A percentile compares a stretch with the other conserved stretches of the same genome.
Evolutionary conservation across 2,329 filamentous ascomycete species (phyloP).

Genomic region (Fusarium floridanum): DNA sequence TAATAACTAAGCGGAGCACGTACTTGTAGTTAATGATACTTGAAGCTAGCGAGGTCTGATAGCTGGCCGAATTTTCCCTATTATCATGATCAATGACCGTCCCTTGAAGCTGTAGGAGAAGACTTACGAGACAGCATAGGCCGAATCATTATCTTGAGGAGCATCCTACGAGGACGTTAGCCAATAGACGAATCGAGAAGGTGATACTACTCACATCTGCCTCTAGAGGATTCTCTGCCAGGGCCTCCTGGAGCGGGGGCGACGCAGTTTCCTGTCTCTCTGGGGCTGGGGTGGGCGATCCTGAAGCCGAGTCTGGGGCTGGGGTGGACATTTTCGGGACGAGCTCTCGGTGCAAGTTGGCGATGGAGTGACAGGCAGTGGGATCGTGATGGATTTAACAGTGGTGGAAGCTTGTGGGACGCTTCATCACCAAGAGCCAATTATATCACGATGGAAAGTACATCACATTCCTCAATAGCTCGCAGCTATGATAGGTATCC

Average conservation of each 20-base stretch:
- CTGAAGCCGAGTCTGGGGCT: too few relatives aligned
- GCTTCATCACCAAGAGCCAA: background rate
- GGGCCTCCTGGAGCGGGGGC: background rate
- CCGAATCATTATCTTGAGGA: background rate
- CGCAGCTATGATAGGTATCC: background rate
- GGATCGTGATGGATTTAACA: background rate
- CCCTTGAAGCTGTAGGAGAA: background rate
- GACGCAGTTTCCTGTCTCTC: background rate
- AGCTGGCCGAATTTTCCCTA: background rate
- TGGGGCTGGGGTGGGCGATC: background rate
- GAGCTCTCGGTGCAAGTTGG: background rate
- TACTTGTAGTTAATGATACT: slow-evolving; percentile 6
- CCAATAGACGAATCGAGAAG: background rate
- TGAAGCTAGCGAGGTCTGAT: slow-evolving; percentile 1
- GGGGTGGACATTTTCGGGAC: background rate
- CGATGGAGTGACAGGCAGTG: background rate
- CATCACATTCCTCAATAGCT: background rate
- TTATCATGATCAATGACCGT: background rate
- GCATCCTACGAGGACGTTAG: background rate
- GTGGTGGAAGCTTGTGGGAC: background rate
- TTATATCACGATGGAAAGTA: background rate
- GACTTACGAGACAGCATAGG: background rate
- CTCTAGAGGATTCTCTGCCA: background rate
- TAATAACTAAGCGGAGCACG: background rate
- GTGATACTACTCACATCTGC: background rate